These are phyloP conservation scores for Eutrema heterophyllum DNA, from an alignment of 345 rosid species.

Conservation along the genomic window DNA sequence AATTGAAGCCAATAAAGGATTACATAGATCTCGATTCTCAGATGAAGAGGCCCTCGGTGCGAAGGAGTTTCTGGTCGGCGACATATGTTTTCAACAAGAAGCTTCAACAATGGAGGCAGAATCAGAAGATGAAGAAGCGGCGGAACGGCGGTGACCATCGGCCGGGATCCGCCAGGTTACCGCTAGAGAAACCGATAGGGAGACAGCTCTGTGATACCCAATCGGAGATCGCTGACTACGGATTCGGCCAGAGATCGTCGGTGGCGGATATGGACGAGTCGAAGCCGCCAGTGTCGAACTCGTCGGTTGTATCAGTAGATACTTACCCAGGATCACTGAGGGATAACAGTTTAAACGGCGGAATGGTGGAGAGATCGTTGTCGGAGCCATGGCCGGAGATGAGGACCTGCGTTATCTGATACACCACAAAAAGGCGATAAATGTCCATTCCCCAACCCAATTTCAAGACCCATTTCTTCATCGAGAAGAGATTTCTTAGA, in stretches of 20 bases:
- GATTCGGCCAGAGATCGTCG: constrained; percentile 91
- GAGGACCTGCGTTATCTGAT: too few relatives aligned
- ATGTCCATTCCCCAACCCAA: too few relatives aligned
- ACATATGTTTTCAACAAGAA: constrained; percentile 97
- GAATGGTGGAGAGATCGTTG: too few relatives aligned
- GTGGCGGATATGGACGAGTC: constrained; percentile 88
- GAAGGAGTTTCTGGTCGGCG: constrained; percentile 97
- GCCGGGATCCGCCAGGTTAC: constrained; percentile 75
- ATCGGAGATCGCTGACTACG: constrained; percentile 96
- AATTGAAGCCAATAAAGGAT: constrained; percentile 77
- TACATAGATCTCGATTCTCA: constrained; percentile 88
- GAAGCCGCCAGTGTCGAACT: constrained; percentile 53
- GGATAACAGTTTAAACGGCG: too few relatives aligned
- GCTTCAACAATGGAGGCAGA: constrained; percentile 92
- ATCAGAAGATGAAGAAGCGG: constrained; percentile 86
- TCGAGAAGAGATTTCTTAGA: too few relatives aligned
- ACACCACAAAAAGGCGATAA: too few relatives aligned
- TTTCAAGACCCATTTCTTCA: too few relatives aligned
- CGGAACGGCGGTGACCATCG: constrained; percentile 39
- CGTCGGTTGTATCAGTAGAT: constrained; percentile 54
- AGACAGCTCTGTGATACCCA: constrained; percentile 90
- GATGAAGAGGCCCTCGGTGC: constrained; percentile 58
- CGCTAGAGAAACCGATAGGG: constrained; percentile 91
- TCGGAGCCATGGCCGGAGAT: too few relatives aligned
- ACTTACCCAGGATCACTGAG: constrained; percentile 65